phyloP scores from a whole-genome alignment of 805 yeast species.

The Saturnispora diversa region DNA sequence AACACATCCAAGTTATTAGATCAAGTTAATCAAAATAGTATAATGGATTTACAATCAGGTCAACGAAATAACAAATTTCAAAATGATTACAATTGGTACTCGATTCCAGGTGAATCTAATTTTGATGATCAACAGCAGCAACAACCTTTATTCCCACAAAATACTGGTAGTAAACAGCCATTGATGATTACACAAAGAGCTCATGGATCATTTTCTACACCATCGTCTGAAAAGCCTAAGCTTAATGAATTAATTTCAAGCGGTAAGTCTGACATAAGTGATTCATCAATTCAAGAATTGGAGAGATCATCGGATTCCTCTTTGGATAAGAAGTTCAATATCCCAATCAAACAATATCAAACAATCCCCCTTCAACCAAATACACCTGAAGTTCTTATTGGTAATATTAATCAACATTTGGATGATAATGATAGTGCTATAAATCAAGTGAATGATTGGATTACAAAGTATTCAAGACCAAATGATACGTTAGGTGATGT shows the following conservation, averaged over 20 bases:
- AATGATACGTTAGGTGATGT: slow-evolving; percentile 12
- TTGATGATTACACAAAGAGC: slow-evolving; percentile 27
- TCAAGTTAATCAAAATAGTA: slow-evolving; percentile 13
- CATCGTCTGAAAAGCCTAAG: slow-evolving; percentile 6
- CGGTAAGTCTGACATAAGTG: slow-evolving; percentile 9
- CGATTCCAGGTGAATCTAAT: slow-evolving; percentile 3
- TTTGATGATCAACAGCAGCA: no score
- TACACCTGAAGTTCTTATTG: slow-evolving; percentile 23
- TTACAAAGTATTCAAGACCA: slow-evolving; percentile 22
- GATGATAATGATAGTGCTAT: slow-evolving; percentile 44
- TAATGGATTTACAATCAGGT: slow-evolving; percentile 5
- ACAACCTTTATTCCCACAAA: neutral
- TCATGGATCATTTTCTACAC: slow-evolving; percentile 14
- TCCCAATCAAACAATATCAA: slow-evolving; percentile 6
- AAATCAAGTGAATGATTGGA: slow-evolving; percentile 52
- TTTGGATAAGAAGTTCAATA: slow-evolving; percentile 1
- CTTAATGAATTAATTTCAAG: slow-evolving; percentile 3
- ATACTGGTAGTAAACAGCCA: slow-evolving; percentile 10
- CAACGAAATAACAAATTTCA: slow-evolving; percentile 3
- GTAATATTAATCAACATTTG: slow-evolving; percentile 40
- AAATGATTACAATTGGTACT: slow-evolving; percentile 2
- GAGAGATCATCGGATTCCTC: neutral
- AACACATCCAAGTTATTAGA: slow-evolving; percentile 38
- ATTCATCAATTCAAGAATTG: slow-evolving; percentile 6
- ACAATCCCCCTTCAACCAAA: slow-evolving; percentile 1